Evolutionary conservation across 148 eudicot species (phyloP).

Genomic region (Rhododendron simsii): DNA sequence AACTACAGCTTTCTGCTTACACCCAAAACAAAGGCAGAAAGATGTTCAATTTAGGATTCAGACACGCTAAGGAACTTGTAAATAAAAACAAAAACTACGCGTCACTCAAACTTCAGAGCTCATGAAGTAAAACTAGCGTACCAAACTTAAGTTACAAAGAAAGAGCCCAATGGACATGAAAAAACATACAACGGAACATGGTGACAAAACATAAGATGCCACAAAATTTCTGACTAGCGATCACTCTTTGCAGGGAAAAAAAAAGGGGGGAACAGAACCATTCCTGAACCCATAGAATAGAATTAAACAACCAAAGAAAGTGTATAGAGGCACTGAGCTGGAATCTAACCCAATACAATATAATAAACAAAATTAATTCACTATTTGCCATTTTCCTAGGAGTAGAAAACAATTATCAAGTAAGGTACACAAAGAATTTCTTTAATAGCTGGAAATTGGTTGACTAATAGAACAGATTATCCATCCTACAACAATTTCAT

Average conservation of each 20-base stretch:
- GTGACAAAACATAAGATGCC: not conserved
- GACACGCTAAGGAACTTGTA: not conserved
- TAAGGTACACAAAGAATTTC: not conserved
- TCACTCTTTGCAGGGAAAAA: not conserved
- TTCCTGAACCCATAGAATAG: not conserved
- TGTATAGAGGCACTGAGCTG: not conserved
- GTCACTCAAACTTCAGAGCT: not conserved
- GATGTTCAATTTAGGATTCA: not conserved
- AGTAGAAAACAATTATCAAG: not conserved
- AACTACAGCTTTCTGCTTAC: conserved; percentile 67
- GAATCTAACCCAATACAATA: not conserved
- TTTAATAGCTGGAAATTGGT: not conserved
- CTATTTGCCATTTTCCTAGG: not conserved
- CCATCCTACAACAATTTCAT: conserved; percentile 2
- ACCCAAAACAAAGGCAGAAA: conserved; percentile 13
- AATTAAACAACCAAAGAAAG: not conserved
- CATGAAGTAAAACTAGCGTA: not conserved
- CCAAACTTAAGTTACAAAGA: not conserved
- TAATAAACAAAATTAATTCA: not conserved
- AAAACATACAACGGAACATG: not conserved
- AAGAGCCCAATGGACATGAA: not conserved
- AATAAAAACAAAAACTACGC: too few relatives aligned
- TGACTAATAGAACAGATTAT: not conserved
- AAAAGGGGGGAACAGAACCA: not conserved
- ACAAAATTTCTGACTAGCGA: not conserved